Conservation (phyloP, 305 asterid genomes). For the Fraxinus albicans region DNA sequence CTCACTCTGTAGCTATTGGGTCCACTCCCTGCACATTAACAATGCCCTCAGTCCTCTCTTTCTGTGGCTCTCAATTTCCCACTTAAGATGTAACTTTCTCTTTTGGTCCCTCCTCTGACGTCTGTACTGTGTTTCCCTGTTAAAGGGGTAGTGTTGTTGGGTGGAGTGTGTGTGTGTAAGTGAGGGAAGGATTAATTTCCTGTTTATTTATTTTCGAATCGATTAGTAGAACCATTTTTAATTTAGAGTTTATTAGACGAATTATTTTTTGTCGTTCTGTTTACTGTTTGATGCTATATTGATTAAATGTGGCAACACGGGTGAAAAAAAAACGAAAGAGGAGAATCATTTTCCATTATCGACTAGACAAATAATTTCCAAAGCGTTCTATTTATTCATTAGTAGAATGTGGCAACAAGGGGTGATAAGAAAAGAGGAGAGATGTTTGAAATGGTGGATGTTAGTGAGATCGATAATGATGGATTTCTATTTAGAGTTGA, state of each 20-base stretch:
- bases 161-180: neutral
- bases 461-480: neutral
- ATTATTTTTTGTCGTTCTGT: neutral
- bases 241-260: no score
- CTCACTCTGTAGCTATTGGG: neutral
- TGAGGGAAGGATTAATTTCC: neutral
- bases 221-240: neutral
- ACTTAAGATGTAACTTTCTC: constrained; percentile 21
- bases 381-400: neutral
- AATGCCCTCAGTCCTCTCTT: constrained; percentile 17
- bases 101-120: constrained; percentile 37
- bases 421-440: neutral
- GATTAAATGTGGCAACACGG: neutral
- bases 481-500: no score
- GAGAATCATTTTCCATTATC: neutral
- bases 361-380: neutral
- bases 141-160: constrained; percentile 6
- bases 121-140: constrained; percentile 28
- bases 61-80: constrained; percentile 21
- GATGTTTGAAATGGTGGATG: neutral
- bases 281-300: neutral
- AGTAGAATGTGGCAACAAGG: neutral
- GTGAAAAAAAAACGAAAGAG: neutral
- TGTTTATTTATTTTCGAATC: neutral
- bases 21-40: constrained; percentile 10